Base-by-base conservation (phyloP, 805 yeast genomes). In the Metschnikowia corniflorae region DNA sequence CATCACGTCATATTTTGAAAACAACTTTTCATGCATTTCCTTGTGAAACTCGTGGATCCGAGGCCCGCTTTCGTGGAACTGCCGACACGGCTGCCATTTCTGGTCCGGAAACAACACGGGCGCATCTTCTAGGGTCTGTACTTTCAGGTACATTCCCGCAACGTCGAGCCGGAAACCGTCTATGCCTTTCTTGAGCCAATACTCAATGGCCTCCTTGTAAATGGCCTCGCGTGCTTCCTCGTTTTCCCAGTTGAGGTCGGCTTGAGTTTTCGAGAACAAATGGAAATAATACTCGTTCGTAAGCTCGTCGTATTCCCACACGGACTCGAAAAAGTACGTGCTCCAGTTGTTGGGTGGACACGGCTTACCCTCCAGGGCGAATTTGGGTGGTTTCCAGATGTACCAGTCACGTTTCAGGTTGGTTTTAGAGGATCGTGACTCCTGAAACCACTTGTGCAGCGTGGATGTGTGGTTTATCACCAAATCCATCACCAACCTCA, bases 241-340 rank as follows among this genome's bases (percentile, higher is more conserved):
- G 44, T 67, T 73, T 46, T 76, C 80, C 82, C 81, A 76, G 54
- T 75, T 76, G 47, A 76, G 60, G 50, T 76, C 81, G 16, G 80
- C 80, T 53, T 76, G 82, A 17, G 67, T 51, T 25, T 55, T 56
- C 7, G 77, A 77, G 55, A 73, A 76, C 34, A 74, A 56, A 37
- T 66, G 68, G 40, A 76, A 55, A 51, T 75, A 76, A 57, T 73
- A 75, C 53, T 76, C 79, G 21, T 66, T 62, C 8, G 78, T 73
- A 2, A 31, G 20, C 42, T 71, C 77, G 50, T 76, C 80, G 50
- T 63, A 75, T 29, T 58, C 59, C 81, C 82, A 76, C 7, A 79
- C 77, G 25, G 73, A 60, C 3, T 77, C 78, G 12, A 70, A 64
- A 50, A 76, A 76, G 42, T 55, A 58, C 4, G 76, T 66, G 22